A percentile compares a stretch with the other conserved stretches of the same genome.
phyloP scores from a whole-genome alignment of 2,329 filamentous ascomycete genomes.

The Colletotrichum higginsianum region DNA sequence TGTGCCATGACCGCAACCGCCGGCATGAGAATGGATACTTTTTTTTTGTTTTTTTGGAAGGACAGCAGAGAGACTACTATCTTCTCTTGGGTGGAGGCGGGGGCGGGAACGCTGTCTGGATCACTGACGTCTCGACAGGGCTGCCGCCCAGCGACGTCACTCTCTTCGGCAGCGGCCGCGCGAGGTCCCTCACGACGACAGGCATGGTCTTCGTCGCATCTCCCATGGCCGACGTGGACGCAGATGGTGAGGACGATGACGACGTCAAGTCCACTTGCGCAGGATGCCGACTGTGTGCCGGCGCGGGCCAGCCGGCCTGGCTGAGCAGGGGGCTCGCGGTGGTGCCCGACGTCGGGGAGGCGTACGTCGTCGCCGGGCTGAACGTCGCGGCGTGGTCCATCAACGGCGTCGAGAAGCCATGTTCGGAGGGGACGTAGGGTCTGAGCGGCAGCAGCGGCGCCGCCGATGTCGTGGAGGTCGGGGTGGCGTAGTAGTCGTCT shows the following conservation, averaged over 20 bases:
- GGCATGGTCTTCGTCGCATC: slow-evolving; percentile 20
- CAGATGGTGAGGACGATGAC: neutral
- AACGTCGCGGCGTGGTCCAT: slow-evolving; percentile 24
- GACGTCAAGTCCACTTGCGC: neutral
- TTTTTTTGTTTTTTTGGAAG: rapidly evolving
- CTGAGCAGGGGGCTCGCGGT: slow-evolving; percentile 43
- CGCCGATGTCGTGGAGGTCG: slow-evolving; percentile 53
- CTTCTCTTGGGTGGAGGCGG: slow-evolving; percentile 51
- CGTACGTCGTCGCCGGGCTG: slow-evolving; percentile 30
- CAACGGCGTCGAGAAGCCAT: slow-evolving; percentile 46
- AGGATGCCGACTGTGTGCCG: slow-evolving; percentile 9
- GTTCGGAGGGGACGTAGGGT: slow-evolving; percentile 49
- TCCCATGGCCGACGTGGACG: neutral
- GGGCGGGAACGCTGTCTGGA: slow-evolving; percentile 58
- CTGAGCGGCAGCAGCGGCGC: slow-evolving; percentile 53
- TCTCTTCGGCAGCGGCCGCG: slow-evolving; percentile 35
- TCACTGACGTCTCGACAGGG: slow-evolving; percentile 54
- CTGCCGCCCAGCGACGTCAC: slow-evolving; percentile 44
- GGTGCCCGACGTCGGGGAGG: slow-evolving; percentile 31
- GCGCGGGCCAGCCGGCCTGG: slow-evolving; percentile 38
- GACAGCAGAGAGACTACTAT: neutral
- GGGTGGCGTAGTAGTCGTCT: slow-evolving; percentile 47
- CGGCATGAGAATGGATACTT: too few relatives aligned
- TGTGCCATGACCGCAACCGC: neutral
- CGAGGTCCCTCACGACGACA: slow-evolving; percentile 15